Conservation (phyloP, 768 basidiomycete genomes). For the Kwoniella europaea region DNA sequence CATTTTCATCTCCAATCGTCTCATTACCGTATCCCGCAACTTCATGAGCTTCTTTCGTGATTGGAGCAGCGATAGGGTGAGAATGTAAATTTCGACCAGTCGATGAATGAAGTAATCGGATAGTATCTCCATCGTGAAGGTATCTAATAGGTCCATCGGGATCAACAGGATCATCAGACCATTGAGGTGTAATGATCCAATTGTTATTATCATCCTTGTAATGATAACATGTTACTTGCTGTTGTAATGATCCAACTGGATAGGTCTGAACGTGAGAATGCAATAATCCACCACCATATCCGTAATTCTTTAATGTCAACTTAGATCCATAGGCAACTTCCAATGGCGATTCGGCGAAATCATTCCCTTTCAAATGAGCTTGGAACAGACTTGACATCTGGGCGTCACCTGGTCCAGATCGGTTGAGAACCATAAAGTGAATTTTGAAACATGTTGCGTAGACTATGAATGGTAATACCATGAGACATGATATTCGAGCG, state of each 20-base stretch:
- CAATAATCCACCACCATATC: conserved; percentile 93
- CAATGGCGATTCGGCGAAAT: conserved; percentile 90
- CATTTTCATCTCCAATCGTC: conserved; percentile 83
- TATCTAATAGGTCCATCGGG: conserved; percentile 66
- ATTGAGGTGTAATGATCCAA: conserved; percentile 78
- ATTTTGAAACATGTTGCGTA: conserved; percentile 95
- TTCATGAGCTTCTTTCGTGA: conserved; percentile 87
- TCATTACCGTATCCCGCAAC: conserved; percentile 92
- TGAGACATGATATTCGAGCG: conserved; percentile 81
- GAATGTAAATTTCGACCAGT: conserved; percentile 93
- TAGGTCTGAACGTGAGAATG: conserved; percentile 97
- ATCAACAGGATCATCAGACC: conserved; percentile 77
- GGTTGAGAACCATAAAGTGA: conserved; percentile 92
- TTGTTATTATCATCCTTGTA: conserved; percentile 99
- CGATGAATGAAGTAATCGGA: conserved; percentile 79
- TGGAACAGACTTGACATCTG: conserved; percentile 99
- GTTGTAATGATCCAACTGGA: conserved; percentile 87
- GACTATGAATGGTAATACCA: conserved; percentile 85
- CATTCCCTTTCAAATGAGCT: conserved; percentile 91
- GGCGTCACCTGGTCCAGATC: conserved; percentile 93
- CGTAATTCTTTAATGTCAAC: conserved; percentile 93
- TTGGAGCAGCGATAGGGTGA: conserved; percentile 81
- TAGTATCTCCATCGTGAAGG: conserved; percentile 73
- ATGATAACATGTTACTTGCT: conserved; percentile 98
- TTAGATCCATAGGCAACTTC: conserved; percentile 90